Evolutionary conservation across 2,329 filamentous ascomycete species (phyloP), one percentile per base, ranked within the genome.

Genomic region (Ophiostoma triangulosporum): DNA sequence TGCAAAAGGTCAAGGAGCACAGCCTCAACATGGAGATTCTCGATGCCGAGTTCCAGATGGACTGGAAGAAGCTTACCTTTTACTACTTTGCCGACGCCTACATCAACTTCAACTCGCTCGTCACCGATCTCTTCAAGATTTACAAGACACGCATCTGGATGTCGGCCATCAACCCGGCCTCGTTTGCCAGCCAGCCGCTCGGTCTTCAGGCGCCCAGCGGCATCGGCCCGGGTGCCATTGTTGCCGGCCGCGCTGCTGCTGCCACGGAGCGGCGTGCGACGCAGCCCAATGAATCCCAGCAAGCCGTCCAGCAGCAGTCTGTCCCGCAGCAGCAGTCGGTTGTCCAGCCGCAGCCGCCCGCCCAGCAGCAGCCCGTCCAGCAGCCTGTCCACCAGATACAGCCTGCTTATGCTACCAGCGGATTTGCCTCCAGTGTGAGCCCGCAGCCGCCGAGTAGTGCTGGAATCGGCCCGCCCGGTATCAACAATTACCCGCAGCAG

Each of bases 141-240:
- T 98, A 97, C 76, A 98, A 98, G 73, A 95, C 91, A 22, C 82
- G 94, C 61, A 98, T 98, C 63, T 98, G 93, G 93, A 95, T 98
- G 88, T 97, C 91, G 4, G 93, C 93, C 4, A 95, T 98, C 68
- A 98, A 98, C 65, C 93, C 93, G 7, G 93, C 91, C 5, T 96
- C 91, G 0, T 96, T 97, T 67, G 86, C 86, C 24, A 90, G 83
- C 58, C 85, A 86, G 17, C 81, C 81, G 3, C 73, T 87, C 49
- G 84, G 84, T 26, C 72, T 89, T 22, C 82, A 84, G 64, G 80
- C 83, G 2, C 81, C 84, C 1, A 83, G 80, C 57, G 78, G 78
- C 27, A 75, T 85, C 60, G 79, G 80, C 0, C 80, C 80, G 8
- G 83, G 81, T 24, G 80, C 81, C 24, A 76, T 86, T n/a, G 76